phyloP scores from a whole-genome alignment of 2,329 filamentous ascomycete genomes.

The Malbranchea cinnamomea region DNA sequence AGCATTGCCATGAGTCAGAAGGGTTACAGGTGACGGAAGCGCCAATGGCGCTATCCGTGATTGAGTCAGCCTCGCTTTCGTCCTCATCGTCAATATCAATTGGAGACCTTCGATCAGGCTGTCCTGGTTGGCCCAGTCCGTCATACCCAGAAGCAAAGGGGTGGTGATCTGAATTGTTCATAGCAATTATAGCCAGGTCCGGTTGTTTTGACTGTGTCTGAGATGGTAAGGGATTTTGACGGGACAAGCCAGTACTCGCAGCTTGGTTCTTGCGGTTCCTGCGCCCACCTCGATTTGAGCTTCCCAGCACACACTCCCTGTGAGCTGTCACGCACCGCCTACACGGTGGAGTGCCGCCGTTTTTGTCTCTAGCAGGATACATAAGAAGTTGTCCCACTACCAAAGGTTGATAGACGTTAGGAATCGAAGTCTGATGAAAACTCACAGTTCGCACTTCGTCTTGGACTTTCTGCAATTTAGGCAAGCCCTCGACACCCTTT shows the following conservation, averaged over 20 bases:
- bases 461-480: constrained; percentile 35
- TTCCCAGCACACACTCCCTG: constrained; percentile 44
- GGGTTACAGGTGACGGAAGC: constrained; percentile 30
- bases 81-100: constrained; percentile 11
- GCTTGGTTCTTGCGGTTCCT: constrained; percentile 38
- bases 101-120: constrained; percentile 8
- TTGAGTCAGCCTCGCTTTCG: constrained; percentile 26
- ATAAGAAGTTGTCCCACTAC: constrained; percentile 5
- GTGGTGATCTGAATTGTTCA: no score
- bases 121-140: not conserved
- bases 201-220: not conserved
- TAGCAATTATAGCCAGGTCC: no score
- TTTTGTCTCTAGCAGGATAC: constrained; percentile 21
- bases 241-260: constrained; percentile 1
- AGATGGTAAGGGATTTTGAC: not conserved
- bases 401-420: constrained; percentile 5
- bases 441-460: constrained; percentile 38
- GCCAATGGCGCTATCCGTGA: constrained; percentile 22
- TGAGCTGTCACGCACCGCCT: constrained; percentile 42
- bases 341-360: constrained; percentile 40
- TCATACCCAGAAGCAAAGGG: no score
- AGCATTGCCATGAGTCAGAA: constrained; percentile 34
- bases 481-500: constrained; percentile 34
- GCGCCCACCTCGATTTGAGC: constrained; percentile 44
- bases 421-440: constrained; percentile 7